phyloP scores from a whole-genome alignment of 2,329 filamentous ascomycete species.

The Zymoseptoria crescenta region DNA sequence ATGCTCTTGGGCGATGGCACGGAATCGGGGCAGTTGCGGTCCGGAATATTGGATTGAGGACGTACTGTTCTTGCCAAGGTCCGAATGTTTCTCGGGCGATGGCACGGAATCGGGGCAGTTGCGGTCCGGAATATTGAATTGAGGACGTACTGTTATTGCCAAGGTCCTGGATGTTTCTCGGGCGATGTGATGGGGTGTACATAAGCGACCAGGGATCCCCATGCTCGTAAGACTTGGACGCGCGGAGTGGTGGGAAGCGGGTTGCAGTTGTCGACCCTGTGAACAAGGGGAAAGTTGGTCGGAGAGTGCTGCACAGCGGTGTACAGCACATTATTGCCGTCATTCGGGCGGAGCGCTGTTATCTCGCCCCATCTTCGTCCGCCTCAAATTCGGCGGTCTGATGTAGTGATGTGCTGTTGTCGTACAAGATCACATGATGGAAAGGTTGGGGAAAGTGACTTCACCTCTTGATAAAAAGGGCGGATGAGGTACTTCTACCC shows the following conservation, averaged over 20 bases:
- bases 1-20: neutral
- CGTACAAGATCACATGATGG: conserved; percentile 1
- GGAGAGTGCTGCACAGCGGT: neutral
- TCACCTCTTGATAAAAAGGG: neutral
- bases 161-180: neutral
- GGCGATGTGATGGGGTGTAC: no score
- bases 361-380: neutral
- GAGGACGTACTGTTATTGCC: neutral
- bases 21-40: neutral
- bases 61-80: neutral
- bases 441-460: neutral
- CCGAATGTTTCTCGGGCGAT: neutral
- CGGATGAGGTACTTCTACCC: neutral
- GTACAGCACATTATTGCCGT: neutral
- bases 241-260: neutral
- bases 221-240: neutral
- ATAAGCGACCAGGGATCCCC: neutral
- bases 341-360: neutral
- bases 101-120: neutral
- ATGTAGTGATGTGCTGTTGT: neutral
- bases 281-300: neutral
- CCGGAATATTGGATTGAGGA: neutral
- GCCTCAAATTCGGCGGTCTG: neutral
- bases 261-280: neutral
- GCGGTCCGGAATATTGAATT: neutral